Conservation (phyloP, 1,284 basidiomycete genomes). For the Albatrellus sp. region DNA sequence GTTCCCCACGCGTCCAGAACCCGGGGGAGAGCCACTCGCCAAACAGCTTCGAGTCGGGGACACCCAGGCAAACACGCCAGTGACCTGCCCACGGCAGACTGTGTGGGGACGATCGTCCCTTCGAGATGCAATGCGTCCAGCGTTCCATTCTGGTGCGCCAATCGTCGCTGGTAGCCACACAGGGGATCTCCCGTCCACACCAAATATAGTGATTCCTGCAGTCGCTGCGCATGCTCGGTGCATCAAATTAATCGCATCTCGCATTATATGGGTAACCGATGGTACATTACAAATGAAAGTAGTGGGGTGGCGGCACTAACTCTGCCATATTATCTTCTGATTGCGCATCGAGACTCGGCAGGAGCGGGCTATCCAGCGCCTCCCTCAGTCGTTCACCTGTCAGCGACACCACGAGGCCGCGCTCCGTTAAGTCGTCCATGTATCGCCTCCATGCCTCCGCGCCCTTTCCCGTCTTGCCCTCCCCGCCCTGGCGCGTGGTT, state of each 20-base stretch:
- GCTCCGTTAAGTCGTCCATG: slow-evolving; percentile 36
- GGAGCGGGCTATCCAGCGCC: not conserved
- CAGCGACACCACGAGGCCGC: slow-evolving; percentile 39
- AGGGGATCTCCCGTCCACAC: no score
- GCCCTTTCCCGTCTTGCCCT: slow-evolving; percentile 27
- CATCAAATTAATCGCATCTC: not conserved
- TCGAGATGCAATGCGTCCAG: no score
- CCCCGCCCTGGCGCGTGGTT: slow-evolving; percentile 1
- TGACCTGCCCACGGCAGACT: no score
- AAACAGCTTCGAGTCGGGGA: no score
- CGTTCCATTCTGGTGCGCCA: no score
- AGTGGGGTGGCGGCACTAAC: not conserved
- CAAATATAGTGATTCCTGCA: no score
- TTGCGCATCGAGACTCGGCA: not conserved
- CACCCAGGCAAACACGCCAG: no score
- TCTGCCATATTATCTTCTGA: not conserved
- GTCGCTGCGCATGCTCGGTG: no score
- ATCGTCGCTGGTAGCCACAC: no score
- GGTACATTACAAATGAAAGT: not conserved
- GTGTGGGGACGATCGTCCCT: no score
- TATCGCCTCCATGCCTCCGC: slow-evolving; percentile 49
- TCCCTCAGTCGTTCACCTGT: slow-evolving; percentile 2
- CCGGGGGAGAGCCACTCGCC: no score
- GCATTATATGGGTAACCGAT: not conserved
- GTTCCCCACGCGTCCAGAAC: no score